phyloP scores from a whole-genome alignment of 2,329 filamentous ascomycete genomes.

The Cephalotrichum gorgonifer region DNA sequence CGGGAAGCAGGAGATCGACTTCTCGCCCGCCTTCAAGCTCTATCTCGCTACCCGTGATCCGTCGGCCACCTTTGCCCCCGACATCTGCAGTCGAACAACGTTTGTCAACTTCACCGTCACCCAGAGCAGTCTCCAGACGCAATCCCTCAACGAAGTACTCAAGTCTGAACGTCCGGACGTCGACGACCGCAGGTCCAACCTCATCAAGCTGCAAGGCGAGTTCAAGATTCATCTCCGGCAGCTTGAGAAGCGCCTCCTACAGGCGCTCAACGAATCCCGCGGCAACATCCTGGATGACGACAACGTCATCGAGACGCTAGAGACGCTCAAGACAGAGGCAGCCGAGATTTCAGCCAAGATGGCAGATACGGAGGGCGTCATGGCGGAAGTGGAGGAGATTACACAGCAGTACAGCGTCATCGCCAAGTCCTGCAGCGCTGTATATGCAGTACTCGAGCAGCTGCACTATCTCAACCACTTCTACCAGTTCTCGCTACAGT shows the following conservation, averaged over 20 bases:
- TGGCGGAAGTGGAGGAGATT: conserved; percentile 94
- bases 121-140: conserved; percentile 95
- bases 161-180: conserved; percentile 97
- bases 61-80: conserved; percentile 87
- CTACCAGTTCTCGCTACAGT: conserved; percentile 97
- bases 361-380: conserved; percentile 91
- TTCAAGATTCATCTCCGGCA: conserved; percentile 97
- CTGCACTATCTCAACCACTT: conserved; percentile 98
- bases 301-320: conserved; percentile 93
- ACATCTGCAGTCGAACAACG: conserved; percentile 95
- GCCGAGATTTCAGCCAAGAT: conserved; percentile 95
- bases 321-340: conserved; percentile 95
- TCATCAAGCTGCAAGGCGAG: conserved; percentile 97
- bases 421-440: conserved; percentile 88
- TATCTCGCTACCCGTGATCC: conserved; percentile 94
- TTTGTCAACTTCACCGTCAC: conserved; percentile 99
- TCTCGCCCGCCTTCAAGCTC: conserved; percentile 90
- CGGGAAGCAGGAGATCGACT: conserved; percentile 97
- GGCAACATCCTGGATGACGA: conserved; percentile 98
- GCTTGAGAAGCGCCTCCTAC: conserved; percentile 85
- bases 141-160: conserved; percentile 93
- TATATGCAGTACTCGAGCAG: conserved; percentile 94
- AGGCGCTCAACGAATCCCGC: conserved; percentile 92
- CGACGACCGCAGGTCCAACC: conserved; percentile 88
- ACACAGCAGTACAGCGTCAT: conserved; percentile 91